phyloP scores from a whole-genome alignment of 306 rosid genomes.

The Mimosa bimucronata region DNA sequence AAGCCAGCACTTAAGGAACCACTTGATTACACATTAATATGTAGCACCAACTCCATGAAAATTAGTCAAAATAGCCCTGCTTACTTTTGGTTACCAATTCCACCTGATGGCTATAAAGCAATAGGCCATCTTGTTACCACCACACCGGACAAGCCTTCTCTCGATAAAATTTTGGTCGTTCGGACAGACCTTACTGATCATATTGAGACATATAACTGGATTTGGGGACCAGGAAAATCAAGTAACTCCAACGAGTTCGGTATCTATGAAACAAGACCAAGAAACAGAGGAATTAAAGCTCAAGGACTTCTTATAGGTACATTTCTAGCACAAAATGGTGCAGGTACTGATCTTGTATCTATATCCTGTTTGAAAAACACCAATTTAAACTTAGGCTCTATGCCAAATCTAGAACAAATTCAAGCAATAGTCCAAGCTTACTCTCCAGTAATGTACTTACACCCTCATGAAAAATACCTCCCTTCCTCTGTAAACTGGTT shows the following conservation, averaged over 20 bases:
- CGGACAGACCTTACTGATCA: conserved; percentile 48
- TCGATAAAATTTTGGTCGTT: conserved; percentile 33
- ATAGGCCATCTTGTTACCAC: conserved; percentile 49
- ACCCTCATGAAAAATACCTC: conserved; percentile 53
- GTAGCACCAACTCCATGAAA: conserved; percentile 52
- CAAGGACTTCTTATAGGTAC: conserved; percentile 51
- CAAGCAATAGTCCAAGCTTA: conserved; percentile 46
- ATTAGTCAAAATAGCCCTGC: conserved; percentile 50
- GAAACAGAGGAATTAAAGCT: conserved; percentile 44
- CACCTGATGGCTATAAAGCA: conserved; percentile 58
- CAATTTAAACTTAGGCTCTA: conserved; percentile 22
- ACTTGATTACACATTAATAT: conserved; percentile 50
- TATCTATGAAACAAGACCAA: conserved; percentile 47
- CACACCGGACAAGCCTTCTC: conserved; percentile 53
- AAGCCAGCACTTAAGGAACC: conserved; percentile 43
- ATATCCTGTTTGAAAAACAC: conserved; percentile 56
- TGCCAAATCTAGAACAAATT: conserved; percentile 53
- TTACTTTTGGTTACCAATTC: conserved; percentile 57
- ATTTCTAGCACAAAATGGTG: conserved; percentile 45
- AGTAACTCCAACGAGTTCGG: conserved; percentile 40
- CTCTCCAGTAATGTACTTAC: conserved; percentile 54
- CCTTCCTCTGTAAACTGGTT: conserved; percentile 63
- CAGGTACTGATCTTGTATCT: background rate
- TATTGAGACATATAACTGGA: conserved; percentile 48
- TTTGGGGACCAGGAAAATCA: conserved; percentile 47